Base-by-base conservation (phyloP, 176 grass and related monocot species). In the Elymus sibiricus region DNA sequence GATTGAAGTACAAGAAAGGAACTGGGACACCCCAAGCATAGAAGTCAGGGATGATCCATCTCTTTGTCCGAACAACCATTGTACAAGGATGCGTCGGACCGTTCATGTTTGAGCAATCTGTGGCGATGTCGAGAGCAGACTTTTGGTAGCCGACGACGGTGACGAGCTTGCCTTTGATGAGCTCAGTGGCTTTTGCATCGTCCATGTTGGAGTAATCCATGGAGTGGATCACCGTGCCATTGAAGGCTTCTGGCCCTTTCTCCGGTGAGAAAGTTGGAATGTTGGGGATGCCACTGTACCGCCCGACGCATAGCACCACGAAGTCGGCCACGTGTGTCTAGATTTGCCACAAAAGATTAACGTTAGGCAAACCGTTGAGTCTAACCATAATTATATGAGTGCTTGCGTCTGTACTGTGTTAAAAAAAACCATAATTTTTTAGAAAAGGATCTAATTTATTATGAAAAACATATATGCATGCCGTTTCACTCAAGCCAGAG, bases 1-100 rank as follows among this genome's bases (percentile, higher is more conserved):
- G 51, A 55, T 55, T 55, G 51, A 55, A 55, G 17, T 7, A 55
- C 17, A 55, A 85, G 61, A 90, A 90, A 13, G 85, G 8, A 44
- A 79, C 14, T 0, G 78, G 89, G 81, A 62, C 69, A 32, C 83
- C 83, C 88, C 88, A 90, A 5, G 70, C 69, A 25, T 82, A 74
- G 24, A 49, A 90, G 37, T 9, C 51, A 55, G 51, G 51, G 51
- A 55, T 55, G 51, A 55, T 55, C 51, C 51, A 55, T 55, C 51
- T 55, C 51, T 55, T 55, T 21, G 51, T 55, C 51, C 51, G 51
- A 55, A 55, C 6, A 21, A 55, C 17, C 51, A 55, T 55, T 19
- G 51, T 55, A 21, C 51, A 55, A 2, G 51, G 51, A 55, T 55
- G 51, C 2, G 51, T 21, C 6, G 17, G 17, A 21, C 17, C 19